Conservation (phyloP, 2,329 filamentous ascomycete species). For the Huntiella abstrusa region DNA sequence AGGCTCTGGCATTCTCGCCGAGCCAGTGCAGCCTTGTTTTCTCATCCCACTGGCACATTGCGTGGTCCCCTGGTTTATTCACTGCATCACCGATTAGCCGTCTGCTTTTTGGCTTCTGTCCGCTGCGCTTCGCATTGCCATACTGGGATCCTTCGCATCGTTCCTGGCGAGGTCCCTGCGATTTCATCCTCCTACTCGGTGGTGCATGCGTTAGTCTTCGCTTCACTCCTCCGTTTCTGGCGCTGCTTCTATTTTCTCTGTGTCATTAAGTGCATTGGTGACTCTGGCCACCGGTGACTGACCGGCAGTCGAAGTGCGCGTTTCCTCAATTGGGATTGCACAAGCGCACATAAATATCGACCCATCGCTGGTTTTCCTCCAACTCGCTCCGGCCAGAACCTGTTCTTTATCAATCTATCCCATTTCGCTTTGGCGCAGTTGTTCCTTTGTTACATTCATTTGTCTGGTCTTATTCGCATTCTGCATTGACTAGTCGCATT, state of each 20-base stretch:
- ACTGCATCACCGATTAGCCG: too few relatives aligned
- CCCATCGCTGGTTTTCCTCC: neutral
- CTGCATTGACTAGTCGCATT: too few relatives aligned
- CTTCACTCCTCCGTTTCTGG: constrained; percentile 2
- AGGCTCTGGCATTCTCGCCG: too few relatives aligned
- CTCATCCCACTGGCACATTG: too few relatives aligned
- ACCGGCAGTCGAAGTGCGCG: neutral
- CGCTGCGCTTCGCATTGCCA: constrained; percentile 4
- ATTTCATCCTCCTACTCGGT: neutral
- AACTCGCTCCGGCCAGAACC: too few relatives aligned
- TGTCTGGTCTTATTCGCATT: too few relatives aligned
- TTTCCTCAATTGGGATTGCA: constrained; percentile 2
- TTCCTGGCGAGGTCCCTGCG: neutral
- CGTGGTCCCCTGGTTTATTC: too few relatives aligned
- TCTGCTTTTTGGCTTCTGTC: neutral
- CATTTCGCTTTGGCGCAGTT: too few relatives aligned
- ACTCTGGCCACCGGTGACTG: neutral
- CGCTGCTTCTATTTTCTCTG: neutral
- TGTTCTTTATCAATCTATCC: too few relatives aligned
- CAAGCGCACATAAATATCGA: constrained; percentile 8
- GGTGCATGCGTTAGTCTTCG: neutral
- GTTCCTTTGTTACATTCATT: too few relatives aligned
- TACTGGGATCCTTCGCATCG: neutral
- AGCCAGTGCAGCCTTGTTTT: too few relatives aligned
- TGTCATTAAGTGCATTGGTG: neutral